Evolutionary conservation across 2,329 filamentous ascomycete species (phyloP), one percentile per base, ranked within the genome.

Genomic region (Colletotrichum sp.): DNA sequence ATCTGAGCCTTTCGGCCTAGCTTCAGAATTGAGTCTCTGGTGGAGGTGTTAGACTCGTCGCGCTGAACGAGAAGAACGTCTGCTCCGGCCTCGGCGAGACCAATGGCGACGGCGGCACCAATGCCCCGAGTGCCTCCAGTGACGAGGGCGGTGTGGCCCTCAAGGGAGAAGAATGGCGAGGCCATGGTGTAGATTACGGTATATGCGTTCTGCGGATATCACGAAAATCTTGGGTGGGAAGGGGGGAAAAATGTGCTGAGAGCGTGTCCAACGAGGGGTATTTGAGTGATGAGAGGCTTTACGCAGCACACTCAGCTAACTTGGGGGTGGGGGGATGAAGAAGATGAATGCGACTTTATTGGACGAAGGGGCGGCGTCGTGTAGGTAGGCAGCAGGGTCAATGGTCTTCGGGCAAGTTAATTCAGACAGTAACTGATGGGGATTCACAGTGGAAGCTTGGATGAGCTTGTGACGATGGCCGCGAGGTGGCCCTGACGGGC

Each of bases 1-100:
- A 96, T 92, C 72, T 84, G 87, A 60, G 90, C 92, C 82, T 91
- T 92, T 78, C 94, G 92, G 76, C 93, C 93, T 8, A 95, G 89
- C 52, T 89, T 87, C 81, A 92, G 90, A 80, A 96, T 89, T 15
- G 89, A 87, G 55, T 90, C 82, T 80, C 92, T 91, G 10, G 94
- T 96, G 49, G 83, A 81, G 6, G 84, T 87, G 34, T 83, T 82
- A 18, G 82, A 81, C 16, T 84, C 83, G 75, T 88, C 86, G 65
- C 88, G 84, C 88, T 91, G 89, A 62, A 91, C 85, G 32, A 92
- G 84, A 60, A 92, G 83, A 71, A 92, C 84, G 80, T 92, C 89
- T 69, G 90, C 90, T 34, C 90, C 90, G 70, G 90, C 90, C 81
- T 92, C 90, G 71, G 90, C 90, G 26, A 92, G 87, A 21, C 86